These are phyloP conservation scores for Nakaseomyces bracarensis DNA, from an alignment of 1,139 yeast species.

Conservation along the genomic window DNA sequence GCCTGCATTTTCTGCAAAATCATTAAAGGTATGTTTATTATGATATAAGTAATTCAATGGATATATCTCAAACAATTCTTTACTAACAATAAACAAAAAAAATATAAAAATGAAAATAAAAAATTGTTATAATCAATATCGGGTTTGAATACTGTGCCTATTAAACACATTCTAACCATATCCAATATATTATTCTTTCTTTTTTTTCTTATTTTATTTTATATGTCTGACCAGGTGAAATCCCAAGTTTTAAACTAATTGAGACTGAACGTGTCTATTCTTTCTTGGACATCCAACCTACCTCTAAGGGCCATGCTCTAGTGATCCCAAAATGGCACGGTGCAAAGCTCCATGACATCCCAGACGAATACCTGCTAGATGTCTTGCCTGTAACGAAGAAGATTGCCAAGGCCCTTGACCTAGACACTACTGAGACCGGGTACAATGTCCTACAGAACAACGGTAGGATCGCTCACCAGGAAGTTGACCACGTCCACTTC, in stretches of 20 bases:
- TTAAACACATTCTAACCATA: no score
- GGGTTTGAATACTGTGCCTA: no score
- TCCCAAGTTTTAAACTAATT: constrained; percentile 79
- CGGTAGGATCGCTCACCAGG: constrained; percentile 89
- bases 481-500: constrained; percentile 91
- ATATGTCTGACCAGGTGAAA: constrained; percentile 43
- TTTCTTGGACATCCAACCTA: constrained; percentile 88
- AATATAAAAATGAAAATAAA: no score
- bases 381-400: constrained; percentile 81
- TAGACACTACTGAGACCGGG: constrained; percentile 42
- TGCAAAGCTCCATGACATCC: constrained; percentile 80
- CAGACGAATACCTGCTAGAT: constrained; percentile 82
- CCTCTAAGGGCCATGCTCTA: constrained; percentile 77
- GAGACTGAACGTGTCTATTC: constrained; percentile 77
- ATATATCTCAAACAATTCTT: no score
- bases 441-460: constrained; percentile 88
- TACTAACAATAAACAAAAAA: no score
- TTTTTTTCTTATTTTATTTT: not conserved
- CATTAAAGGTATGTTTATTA: constrained; percentile 51
- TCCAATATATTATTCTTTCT: not conserved
- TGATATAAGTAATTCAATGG: no score
- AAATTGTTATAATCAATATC: no score
- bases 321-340: constrained; percentile 91
- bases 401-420: constrained; percentile 58
- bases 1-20: constrained; percentile 87